Percentiles rank a stretch among this genome's conserved stretches.
Conservation (phyloP, 108 stramenopile species). For the Nannochloropsis salina region DNA sequence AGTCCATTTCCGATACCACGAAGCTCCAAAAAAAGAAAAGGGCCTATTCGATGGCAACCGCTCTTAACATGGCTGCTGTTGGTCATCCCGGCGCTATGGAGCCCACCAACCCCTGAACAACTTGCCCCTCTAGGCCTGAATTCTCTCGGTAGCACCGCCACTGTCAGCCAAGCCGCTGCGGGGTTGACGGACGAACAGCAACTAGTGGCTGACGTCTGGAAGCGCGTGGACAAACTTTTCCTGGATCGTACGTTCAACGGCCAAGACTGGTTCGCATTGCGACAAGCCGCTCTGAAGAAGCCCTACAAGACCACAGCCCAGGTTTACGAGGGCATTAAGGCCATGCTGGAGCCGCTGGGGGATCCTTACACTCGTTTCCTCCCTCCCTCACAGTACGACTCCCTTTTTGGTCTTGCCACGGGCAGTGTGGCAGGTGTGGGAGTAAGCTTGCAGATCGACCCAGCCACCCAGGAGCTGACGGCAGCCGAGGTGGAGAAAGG, state of each 20-base stretch:
- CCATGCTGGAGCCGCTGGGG: slow-evolving; percentile 62
- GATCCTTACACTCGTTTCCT: slow-evolving; percentile 90
- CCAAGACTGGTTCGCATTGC: slow-evolving; percentile 80
- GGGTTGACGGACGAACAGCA: slow-evolving; percentile 25
- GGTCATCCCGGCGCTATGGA: not conserved
- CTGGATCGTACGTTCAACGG: slow-evolving; percentile 87
- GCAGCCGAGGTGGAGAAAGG: slow-evolving; percentile 32
- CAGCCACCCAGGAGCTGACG: slow-evolving; percentile 18
- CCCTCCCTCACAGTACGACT: slow-evolving; percentile 80
- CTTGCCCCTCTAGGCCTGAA: not conserved
- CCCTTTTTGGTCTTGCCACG: slow-evolving; percentile 62
- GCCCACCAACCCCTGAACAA: not conserved
- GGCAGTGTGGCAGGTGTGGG: slow-evolving; percentile 41
- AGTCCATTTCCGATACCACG: no score
- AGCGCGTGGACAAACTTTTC: slow-evolving; percentile 70
- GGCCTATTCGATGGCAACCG: not conserved
- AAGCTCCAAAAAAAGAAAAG: no score
- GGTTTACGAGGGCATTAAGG: slow-evolving; percentile 39
- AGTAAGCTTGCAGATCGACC: slow-evolving; percentile 31
- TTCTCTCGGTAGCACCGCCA: not conserved
- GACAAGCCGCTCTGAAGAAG: slow-evolving; percentile 64
- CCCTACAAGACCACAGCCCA: slow-evolving; percentile 21
- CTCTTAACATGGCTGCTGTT: not conserved
- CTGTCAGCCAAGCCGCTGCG: not conserved
- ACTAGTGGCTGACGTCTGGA: slow-evolving; percentile 50